A percentile compares a stretch with the other conserved stretches of the same genome.
These are phyloP conservation scores for Phytophthora lateralis DNA, from an alignment of 352 stramenopile genomes.

Conservation along the genomic window DNA sequence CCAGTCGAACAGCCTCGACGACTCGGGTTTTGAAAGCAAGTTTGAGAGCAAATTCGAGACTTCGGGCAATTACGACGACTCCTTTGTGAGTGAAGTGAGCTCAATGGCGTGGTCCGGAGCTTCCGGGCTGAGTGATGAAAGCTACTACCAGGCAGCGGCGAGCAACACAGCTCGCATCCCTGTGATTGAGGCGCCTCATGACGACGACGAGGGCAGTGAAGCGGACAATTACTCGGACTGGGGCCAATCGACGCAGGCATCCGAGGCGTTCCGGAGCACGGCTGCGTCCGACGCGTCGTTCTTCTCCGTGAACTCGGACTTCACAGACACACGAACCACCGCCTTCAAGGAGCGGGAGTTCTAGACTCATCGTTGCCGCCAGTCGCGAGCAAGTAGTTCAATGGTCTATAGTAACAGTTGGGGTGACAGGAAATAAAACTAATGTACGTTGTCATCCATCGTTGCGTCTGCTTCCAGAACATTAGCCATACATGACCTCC, in stretches of 20 bases:
- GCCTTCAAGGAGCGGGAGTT: conserved; percentile 42
- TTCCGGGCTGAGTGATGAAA: conserved; percentile 35
- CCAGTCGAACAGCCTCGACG: conserved; percentile 23
- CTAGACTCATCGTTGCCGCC: conserved; percentile 24
- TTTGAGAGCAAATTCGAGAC: conserved; percentile 21
- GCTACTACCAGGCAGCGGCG: conserved; percentile 32
- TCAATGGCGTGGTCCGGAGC: conserved; percentile 37
- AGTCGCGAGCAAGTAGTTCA: conserved; percentile 23
- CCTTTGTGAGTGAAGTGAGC: conserved; percentile 37
- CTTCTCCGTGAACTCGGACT: conserved; percentile 48
- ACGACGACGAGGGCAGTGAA: conserved; percentile 34
- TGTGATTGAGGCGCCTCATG: conserved; percentile 29
- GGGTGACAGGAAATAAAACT: conserved; percentile 38
- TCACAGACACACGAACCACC: conserved; percentile 25
- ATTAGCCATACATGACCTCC: conserved; percentile 3
- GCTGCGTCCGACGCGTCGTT: conserved; percentile 38
- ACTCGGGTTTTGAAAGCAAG: conserved; percentile 5
- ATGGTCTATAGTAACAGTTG: conserved; percentile 39
- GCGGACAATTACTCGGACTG: conserved; percentile 34
- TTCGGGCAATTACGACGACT: conserved; percentile 29
- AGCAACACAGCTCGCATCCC: conserved; percentile 37
- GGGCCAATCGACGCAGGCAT: conserved; percentile 32
- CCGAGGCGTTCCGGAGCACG: conserved; percentile 34
- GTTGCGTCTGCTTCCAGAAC: neutral
- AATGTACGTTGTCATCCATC: conserved; percentile 32